Evolutionary conservation across 192 early-diverging fungal species (phyloP).

Genomic region (Thamnidium elegans): DNA sequence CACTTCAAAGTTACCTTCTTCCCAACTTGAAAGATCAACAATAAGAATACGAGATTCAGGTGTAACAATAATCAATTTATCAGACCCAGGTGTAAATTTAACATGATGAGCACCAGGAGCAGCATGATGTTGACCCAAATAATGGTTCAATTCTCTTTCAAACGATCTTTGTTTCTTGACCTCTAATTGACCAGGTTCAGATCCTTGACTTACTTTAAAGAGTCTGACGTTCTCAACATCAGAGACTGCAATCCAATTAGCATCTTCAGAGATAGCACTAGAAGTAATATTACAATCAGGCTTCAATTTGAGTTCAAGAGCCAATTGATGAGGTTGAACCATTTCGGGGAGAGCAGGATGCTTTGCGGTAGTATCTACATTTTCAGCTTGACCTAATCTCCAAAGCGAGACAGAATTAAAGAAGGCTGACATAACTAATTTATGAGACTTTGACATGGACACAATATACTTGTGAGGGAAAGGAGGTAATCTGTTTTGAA

Average conservation of each 20-base stretch:
- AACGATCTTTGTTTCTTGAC: slow-evolving; percentile 50
- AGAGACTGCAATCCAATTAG: slow-evolving; percentile 78
- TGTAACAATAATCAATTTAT: slow-evolving; percentile 71
- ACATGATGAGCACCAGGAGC: slow-evolving; percentile 63
- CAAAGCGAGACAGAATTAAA: slow-evolving; percentile 75
- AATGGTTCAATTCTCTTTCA: slow-evolving; percentile 20
- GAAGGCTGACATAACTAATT: slow-evolving; percentile 60
- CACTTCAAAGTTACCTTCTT: slow-evolving; percentile 54
- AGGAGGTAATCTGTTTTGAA: slow-evolving; percentile 60
- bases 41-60: slow-evolving; percentile 72
- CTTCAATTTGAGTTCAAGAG: slow-evolving; percentile 78
- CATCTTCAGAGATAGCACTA: slow-evolving; percentile 77
- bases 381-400: slow-evolving; percentile 66
- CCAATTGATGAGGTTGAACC: slow-evolving; percentile 61
- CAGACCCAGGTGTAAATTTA: slow-evolving; percentile 77
- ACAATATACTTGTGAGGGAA: slow-evolving; percentile 58
- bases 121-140: slow-evolving; percentile 29
- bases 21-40: slow-evolving; percentile 69
- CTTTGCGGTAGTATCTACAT: not conserved
- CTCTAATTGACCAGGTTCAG: slow-evolving; percentile 38
- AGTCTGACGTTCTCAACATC: slow-evolving; percentile 69
- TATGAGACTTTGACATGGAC: slow-evolving; percentile 61
- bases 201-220: slow-evolving; percentile 53
- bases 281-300: slow-evolving; percentile 65
- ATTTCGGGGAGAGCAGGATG: slow-evolving; percentile 43